Conservation (phyloP, 768 basidiomycete genomes). For the Leccinum pellstonianum region DNA sequence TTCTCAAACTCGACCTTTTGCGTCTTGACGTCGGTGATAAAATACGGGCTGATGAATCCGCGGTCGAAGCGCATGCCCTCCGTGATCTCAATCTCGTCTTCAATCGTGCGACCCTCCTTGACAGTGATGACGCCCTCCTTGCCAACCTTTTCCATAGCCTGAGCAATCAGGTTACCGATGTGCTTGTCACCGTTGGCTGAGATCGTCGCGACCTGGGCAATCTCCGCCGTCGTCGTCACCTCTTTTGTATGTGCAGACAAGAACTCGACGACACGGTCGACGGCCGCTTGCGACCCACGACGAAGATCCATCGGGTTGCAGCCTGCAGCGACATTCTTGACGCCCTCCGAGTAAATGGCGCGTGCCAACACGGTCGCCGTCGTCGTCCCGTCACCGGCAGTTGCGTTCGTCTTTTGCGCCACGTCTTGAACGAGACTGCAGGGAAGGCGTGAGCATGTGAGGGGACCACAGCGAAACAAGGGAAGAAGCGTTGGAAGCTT, state of each 20-base stretch:
- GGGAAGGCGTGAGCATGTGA: conserved; percentile 4
- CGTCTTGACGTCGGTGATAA: conserved; percentile 95
- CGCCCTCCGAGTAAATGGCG: conserved; percentile 97
- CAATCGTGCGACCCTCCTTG: conserved; percentile 97
- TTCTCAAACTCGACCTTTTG: conserved; percentile 98
- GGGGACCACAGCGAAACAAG: neutral
- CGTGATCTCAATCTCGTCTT: conserved; percentile 98
- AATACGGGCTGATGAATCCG: conserved; percentile 97
- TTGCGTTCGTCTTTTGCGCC: conserved; percentile 94
- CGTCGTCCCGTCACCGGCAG: conserved; percentile 97
- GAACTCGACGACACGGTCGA: conserved; percentile 91
- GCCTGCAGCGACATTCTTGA: conserved; percentile 98
- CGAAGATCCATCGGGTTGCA: conserved; percentile 99
- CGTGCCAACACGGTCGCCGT: conserved; percentile 96
- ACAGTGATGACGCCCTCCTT: conserved; percentile 99
- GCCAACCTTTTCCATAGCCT: conserved; percentile 99
- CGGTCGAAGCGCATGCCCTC: conserved; percentile 99
- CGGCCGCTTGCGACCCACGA: conserved; percentile 95
- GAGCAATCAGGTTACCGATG: conserved; percentile 92
- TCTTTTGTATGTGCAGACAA: conserved; percentile 85
- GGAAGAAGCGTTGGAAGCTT: conserved; percentile 29
- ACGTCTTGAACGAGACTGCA: conserved; percentile 90
- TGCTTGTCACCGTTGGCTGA: conserved; percentile 80
- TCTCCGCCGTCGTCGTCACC: conserved; percentile 96
- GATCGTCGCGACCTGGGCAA: conserved; percentile 98